Evolutionary conservation across 2,329 filamentous ascomycete species (phyloP).

Genomic region (Colletotrichum gloeosporioides): DNA sequence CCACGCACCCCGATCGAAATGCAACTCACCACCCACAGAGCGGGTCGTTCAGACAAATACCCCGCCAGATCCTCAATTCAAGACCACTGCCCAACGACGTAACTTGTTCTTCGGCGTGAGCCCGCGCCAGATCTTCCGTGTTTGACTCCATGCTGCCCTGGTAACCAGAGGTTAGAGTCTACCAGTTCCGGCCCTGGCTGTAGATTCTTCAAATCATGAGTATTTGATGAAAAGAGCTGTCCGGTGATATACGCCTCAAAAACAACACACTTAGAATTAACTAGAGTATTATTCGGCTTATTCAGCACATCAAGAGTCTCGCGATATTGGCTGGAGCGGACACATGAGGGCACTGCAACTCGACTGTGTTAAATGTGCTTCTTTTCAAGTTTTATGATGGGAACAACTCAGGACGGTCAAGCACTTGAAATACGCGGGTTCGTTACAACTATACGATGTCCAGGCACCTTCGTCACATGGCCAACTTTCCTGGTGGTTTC

Average conservation of each 20-base stretch:
- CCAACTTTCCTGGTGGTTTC: background rate
- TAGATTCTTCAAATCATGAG: background rate
- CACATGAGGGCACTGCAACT: fast-evolving
- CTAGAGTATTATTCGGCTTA: background rate
- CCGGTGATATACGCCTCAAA: background rate
- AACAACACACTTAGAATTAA: background rate
- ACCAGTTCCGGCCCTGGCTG: no score
- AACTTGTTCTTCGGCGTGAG: no score
- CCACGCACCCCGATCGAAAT: background rate
- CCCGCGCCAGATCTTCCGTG: no score
- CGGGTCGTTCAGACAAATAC: background rate
- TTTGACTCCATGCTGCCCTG: no score
- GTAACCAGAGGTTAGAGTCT: no score
- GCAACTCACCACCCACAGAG: no score
- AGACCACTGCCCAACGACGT: no score
- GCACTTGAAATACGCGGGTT: fast-evolving
- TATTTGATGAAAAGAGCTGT: background rate
- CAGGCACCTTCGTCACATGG: fast-evolving
- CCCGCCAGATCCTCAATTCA: background rate
- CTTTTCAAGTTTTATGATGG: fast-evolving
- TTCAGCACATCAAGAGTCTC: background rate
- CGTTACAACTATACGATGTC: background rate
- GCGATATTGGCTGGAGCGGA: fast-evolving
- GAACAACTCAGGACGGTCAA: background rate
- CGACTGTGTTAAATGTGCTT: fast-evolving